Evolutionary conservation across 768 basidiomycete genomes (phyloP).

Genomic region (Boletales sp.): DNA sequence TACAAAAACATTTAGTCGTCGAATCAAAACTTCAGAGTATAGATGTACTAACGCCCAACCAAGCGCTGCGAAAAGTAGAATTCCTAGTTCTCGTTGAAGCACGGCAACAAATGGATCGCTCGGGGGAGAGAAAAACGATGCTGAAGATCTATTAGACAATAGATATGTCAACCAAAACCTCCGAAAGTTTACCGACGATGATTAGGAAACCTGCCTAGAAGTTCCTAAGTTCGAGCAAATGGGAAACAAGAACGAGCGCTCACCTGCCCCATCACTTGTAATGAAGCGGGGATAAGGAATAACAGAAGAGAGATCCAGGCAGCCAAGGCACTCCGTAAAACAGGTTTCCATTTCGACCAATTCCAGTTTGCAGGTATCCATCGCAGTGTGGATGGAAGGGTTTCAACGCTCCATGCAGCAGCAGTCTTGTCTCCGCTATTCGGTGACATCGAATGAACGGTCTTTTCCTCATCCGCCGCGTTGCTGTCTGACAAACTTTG

Average conservation of each 20-base stretch:
- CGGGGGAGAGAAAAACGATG: slow-evolving; percentile 63
- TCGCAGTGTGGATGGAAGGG: slow-evolving; percentile 32
- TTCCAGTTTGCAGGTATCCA: slow-evolving; percentile 61
- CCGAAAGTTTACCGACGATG: slow-evolving; percentile 47
- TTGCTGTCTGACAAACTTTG: background rate
- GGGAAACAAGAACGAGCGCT: background rate
- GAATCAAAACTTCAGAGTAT: background rate
- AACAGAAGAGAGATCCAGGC: slow-evolving; percentile 61
- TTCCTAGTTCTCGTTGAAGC: slow-evolving; percentile 59
- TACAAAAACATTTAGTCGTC: slow-evolving; percentile 19
- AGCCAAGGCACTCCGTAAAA: slow-evolving; percentile 55
- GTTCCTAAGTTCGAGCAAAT: background rate
- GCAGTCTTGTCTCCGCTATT: background rate
- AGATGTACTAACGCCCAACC: slow-evolving; percentile 58
- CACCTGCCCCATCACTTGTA: slow-evolving; percentile 57
- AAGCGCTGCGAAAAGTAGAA: slow-evolving; percentile 44
- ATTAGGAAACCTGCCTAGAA: slow-evolving; percentile 61
- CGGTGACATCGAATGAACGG: background rate
- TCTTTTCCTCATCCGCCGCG: background rate
- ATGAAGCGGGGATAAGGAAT: slow-evolving; percentile 51
- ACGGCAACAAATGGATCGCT: slow-evolving; percentile 65
- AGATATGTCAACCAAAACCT: background rate
- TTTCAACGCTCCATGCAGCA: background rate
- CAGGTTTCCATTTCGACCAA: slow-evolving; percentile 60
- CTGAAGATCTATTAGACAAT: slow-evolving; percentile 30